Evolutionary conservation across 1,139 yeast genomes (phyloP).

Genomic region (Taiozyma sp.): DNA sequence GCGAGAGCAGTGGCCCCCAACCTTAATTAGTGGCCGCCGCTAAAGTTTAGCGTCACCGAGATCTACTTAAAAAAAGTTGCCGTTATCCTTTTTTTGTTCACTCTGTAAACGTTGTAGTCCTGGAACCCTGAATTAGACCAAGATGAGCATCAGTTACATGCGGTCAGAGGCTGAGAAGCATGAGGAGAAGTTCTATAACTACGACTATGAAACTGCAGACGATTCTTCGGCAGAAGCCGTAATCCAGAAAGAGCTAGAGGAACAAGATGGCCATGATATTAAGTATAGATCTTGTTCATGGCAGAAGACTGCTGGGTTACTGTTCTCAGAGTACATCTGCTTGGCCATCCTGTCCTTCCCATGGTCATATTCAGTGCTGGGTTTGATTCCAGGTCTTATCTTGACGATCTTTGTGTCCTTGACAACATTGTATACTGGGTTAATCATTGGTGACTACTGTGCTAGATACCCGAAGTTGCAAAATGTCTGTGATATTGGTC

Average conservation of each 20-base stretch:
- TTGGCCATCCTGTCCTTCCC: conserved; percentile 61
- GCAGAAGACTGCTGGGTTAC: conserved; percentile 52
- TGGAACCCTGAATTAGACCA: neutral
- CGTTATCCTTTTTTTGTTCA: neutral
- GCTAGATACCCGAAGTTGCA: conserved; percentile 45
- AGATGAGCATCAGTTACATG: neutral
- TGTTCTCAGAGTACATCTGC: conserved; percentile 56
- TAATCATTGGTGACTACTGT: conserved; percentile 49
- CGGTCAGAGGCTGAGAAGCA: neutral
- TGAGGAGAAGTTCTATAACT: neutral
- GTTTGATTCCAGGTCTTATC: conserved; percentile 52
- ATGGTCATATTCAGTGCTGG: conserved; percentile 56
- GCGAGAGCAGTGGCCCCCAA: neutral
- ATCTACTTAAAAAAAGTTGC: neutral
- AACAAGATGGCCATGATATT: conserved; percentile 31
- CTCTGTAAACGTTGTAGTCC: neutral
- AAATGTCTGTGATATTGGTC: conserved; percentile 56
- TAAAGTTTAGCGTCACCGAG: neutral
- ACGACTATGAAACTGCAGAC: conserved; percentile 7
- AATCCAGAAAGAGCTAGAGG: conserved; percentile 23
- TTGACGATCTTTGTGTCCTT: conserved; percentile 46
- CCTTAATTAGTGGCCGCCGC: neutral
- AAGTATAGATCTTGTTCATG: conserved; percentile 50
- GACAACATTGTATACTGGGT: conserved; percentile 49
- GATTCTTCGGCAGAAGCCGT: conserved; percentile 25